phyloP scores from a whole-genome alignment of 2,329 filamentous ascomycete species.

The Cladophialophora psammophila region DNA sequence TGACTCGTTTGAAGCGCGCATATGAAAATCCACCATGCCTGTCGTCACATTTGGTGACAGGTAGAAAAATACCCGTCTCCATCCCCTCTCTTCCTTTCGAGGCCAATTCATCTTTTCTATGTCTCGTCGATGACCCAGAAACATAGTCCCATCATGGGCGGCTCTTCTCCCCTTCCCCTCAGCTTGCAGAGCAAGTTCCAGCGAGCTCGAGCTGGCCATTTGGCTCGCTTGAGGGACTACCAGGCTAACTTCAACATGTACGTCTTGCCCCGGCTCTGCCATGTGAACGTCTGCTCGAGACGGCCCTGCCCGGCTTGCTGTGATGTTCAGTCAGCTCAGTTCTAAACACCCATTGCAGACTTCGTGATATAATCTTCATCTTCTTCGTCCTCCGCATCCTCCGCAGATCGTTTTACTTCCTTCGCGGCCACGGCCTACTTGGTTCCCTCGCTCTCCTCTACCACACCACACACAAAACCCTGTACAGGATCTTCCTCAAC shows the following conservation, averaged over 20 bases:
- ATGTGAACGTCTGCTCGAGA: not conserved
- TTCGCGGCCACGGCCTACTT: slow-evolving; percentile 86
- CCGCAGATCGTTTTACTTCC: slow-evolving; percentile 79
- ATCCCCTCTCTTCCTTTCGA: not conserved
- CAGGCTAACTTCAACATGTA: slow-evolving; percentile 54
- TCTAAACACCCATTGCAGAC: slow-evolving; percentile 52
- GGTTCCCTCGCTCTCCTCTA: slow-evolving; percentile 81
- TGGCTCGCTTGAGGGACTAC: slow-evolving; percentile 46
- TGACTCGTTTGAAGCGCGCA: not conserved
- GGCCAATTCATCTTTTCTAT: slow-evolving; percentile 24
- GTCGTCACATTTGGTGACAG: slow-evolving; percentile 4
- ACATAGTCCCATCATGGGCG: slow-evolving; percentile 44
- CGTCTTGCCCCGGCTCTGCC: slow-evolving; percentile 37
- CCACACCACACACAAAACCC: slow-evolving; percentile 70
- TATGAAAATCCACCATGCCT: slow-evolving; percentile 15
- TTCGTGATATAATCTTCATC: slow-evolving; percentile 87
- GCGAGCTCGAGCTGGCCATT: slow-evolving; percentile 45
- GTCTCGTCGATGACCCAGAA: slow-evolving; percentile 26
- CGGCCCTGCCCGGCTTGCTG: not conserved
- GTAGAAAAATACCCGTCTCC: not conserved
- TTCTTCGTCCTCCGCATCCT: slow-evolving; percentile 86
- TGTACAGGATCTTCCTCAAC: slow-evolving; percentile 85
- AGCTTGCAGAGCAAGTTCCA: slow-evolving; percentile 55
- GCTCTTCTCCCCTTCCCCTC: slow-evolving; percentile 51
- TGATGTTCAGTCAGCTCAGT: not conserved